These are phyloP conservation scores for Neofusicoccum umdonicola DNA, from an alignment of 2,329 filamentous ascomycete genomes.

Conservation along the genomic window DNA sequence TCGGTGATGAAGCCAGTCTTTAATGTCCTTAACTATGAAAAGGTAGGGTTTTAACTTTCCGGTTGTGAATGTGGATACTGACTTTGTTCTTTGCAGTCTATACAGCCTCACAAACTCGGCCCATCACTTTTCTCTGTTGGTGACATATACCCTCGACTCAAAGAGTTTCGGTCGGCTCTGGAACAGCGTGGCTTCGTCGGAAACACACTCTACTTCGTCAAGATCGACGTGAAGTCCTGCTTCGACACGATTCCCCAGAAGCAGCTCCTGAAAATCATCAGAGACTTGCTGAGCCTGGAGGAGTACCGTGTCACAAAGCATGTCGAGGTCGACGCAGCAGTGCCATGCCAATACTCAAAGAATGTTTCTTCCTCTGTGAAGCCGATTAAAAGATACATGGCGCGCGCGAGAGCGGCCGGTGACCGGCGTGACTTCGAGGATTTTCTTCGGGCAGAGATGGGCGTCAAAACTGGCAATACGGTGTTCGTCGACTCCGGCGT, in stretches of 20 bases:
- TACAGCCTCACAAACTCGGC: slow-evolving; percentile 61
- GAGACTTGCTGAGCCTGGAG: slow-evolving; percentile 53
- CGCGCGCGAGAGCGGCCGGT: slow-evolving; percentile 35
- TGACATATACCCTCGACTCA: slow-evolving; percentile 74
- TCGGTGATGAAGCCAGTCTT: slow-evolving; percentile 69
- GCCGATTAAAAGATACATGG: slow-evolving; percentile 40
- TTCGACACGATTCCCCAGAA: slow-evolving; percentile 94
- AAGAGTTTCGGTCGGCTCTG: slow-evolving; percentile 61
- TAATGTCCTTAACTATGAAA: slow-evolving; percentile 75
- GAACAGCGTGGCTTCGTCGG: slow-evolving; percentile 31
- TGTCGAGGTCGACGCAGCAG: slow-evolving; percentile 62
- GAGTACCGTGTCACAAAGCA: slow-evolving; percentile 73
- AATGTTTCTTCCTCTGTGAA: slow-evolving; percentile 21
- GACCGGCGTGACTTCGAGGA: slow-evolving; percentile 27
- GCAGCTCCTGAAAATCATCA: slow-evolving; percentile 66
- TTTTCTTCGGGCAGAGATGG: neutral
- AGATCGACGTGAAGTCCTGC: slow-evolving; percentile 86
- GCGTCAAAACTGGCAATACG: slow-evolving; percentile 55
- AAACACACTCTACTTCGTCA: slow-evolving; percentile 74
- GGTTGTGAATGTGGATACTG: neutral
- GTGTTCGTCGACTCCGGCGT: slow-evolving; percentile 73
- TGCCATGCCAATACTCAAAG: slow-evolving; percentile 31
- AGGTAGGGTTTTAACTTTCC: slow-evolving; percentile 43
- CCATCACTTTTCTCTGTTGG: slow-evolving; percentile 77
- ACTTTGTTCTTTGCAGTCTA: slow-evolving; percentile 23